A percentile compares a stretch with the other conserved stretches of the same genome.
Conservation (phyloP, 192 early-diverging fungal species). For the Dissophora globulifera region DNA sequence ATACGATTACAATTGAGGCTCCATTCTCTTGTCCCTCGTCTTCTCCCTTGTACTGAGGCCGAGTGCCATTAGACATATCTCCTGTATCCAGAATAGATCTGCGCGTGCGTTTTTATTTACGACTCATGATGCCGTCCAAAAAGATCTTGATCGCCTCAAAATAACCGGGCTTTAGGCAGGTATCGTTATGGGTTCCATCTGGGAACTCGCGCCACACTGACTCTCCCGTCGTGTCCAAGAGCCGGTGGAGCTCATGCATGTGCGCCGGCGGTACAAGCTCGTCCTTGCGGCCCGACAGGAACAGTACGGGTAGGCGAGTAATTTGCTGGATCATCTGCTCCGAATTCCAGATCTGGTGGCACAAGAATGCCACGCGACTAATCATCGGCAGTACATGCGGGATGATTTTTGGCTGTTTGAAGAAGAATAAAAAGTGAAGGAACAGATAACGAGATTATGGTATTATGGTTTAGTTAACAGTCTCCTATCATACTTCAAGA, state of each 20-base stretch:
- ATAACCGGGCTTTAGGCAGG: constrained; percentile 85
- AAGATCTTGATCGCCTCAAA: constrained; percentile 79
- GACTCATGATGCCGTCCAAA: constrained; percentile 43
- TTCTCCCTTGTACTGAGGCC: too few relatives aligned
- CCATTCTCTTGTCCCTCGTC: too few relatives aligned
- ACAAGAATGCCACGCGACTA: constrained; percentile 78
- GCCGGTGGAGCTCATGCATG: constrained; percentile 81
- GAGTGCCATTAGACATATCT: too few relatives aligned
- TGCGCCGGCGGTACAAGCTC: constrained; percentile 90
- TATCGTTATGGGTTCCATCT: constrained; percentile 94
- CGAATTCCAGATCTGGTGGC: constrained; percentile 92
- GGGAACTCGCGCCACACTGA: constrained; percentile 72
- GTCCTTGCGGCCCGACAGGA: constrained; percentile 84
- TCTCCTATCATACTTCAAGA: too few relatives aligned
- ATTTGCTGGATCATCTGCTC: constrained; percentile 77
- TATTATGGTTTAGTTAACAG: neutral
- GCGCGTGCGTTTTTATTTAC: too few relatives aligned
- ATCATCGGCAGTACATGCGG: constrained; percentile 85
- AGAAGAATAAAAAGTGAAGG: neutral
- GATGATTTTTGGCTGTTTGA: constrained; percentile 80
- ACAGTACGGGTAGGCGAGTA: constrained; percentile 75
- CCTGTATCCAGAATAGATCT: too few relatives aligned
- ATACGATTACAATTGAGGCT: too few relatives aligned
- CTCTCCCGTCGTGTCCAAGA: constrained; percentile 60
- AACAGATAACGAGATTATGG: neutral